Base-by-base conservation (phyloP, 1,284 basidiomycete species). In the Cystobasidium sp. region DNA sequence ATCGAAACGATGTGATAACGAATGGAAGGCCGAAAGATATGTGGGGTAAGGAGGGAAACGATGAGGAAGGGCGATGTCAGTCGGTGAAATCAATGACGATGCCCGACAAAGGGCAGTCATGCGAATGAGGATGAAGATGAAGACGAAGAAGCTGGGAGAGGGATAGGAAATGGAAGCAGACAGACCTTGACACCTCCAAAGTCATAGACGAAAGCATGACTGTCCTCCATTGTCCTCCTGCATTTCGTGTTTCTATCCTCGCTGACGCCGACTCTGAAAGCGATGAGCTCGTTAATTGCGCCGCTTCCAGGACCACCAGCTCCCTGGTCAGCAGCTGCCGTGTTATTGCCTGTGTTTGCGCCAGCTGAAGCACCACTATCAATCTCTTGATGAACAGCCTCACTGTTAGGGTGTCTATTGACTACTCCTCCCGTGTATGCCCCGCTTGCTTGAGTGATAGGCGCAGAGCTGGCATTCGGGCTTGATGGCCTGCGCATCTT, bases 201-300 rank as follows among this genome's bases (percentile, higher is more conserved):
- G 81, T 97, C 94, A 77, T 95, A 91, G 68, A 98, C 88, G 80
- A 97, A 97, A 43, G 93, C 93, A 82, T 99, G 95, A 0, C 95
- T 88, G 82, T 99, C 97, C 83, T 99, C 97, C 97, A 99, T 99
- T 46, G 91, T 93, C 76, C 96, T 86, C 75, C 97, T 86, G 78
- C 92, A 89, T 68, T 94, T 92, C 82, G 91, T 93, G 79, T 88
- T 88, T 59, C 84, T 81, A 84, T 97, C 94, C 79, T 97, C 93
- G 56, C 90, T 89, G 22, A 99, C 88, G 22, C 96, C 97, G 59
- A 98, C 88, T 77, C 90, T 80, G 80, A 86, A 90, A 80, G 75
- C 67, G 68, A 53, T 22, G 72, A 83, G 82, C 41, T 83, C 80
- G 76, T 85, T 85, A 67, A 84, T 79, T 6, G 80, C 84, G 84